Conservation (phyloP, 179 eudicot species). For the Drosera spatulata region DNA sequence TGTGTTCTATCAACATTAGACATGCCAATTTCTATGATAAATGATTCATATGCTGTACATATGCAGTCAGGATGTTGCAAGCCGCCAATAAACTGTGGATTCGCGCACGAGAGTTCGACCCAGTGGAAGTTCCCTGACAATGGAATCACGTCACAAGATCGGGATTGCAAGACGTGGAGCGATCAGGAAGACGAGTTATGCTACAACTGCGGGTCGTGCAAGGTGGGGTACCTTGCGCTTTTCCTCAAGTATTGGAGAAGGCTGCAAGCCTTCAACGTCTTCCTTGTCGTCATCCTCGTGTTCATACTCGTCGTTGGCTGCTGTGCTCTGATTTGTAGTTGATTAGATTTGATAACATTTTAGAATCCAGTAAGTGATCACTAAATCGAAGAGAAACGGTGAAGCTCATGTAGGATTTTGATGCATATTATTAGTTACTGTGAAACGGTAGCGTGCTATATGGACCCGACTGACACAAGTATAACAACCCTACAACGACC, state of each 20-base stretch:
- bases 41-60: neutral
- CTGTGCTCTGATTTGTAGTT: constrained; percentile 14
- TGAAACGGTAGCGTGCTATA: no score
- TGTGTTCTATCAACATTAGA: no score
- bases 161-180: constrained; percentile 24
- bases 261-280: constrained; percentile 10
- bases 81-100: constrained; percentile 27
- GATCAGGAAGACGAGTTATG: constrained; percentile 13
- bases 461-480: no score
- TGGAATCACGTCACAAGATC: constrained; percentile 11
- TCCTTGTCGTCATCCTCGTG: constrained; percentile 18
- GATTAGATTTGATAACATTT: no score
- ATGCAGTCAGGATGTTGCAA: constrained; percentile 30
- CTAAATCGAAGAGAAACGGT: no score
- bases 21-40: neutral
- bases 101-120: constrained; percentile 13
- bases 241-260: constrained; percentile 21
- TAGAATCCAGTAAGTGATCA: no score
- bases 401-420: no score
- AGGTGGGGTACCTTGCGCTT: constrained; percentile 27
- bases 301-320: constrained; percentile 20
- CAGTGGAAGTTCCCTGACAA: constrained; percentile 18
- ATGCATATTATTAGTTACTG: no score
- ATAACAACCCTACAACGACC: no score
- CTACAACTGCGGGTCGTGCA: constrained; percentile 26